Conservation (phyloP, 2,329 filamentous ascomycete species). For the Colletotrichum incanum region DNA sequence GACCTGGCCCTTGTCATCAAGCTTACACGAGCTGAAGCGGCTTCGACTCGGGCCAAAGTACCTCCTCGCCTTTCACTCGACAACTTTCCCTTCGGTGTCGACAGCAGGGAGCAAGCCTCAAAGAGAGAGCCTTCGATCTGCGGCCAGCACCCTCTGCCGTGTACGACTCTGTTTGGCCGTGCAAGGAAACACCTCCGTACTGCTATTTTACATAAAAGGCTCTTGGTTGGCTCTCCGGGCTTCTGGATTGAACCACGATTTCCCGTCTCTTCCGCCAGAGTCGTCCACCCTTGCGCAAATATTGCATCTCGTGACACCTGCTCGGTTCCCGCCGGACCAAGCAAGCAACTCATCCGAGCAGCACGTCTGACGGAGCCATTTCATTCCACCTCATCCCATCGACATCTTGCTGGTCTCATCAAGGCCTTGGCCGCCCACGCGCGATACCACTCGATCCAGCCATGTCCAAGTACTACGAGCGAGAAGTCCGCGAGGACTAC, state of each 20-base stretch:
- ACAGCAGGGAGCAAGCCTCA: neutral
- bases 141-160: neutral
- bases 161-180: neutral
- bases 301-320: neutral
- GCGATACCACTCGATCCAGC: neutral
- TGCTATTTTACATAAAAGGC: neutral
- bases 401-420: neutral
- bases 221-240: neutral
- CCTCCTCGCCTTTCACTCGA: neutral
- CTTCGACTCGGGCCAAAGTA: neutral
- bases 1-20: neutral
- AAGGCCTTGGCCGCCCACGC: too few species aligned
- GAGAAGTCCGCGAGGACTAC: constrained; percentile 50
- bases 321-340: neutral
- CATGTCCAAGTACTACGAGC: constrained; percentile 50
- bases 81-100: neutral
- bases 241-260: neutral
- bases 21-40: constrained; percentile 8
- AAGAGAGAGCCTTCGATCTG: neutral
- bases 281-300: neutral
- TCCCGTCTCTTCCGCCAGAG: neutral
- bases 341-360: neutral
- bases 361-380: neutral
- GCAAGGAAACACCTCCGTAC: neutral
- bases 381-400: neutral